Evolutionary conservation across 2,329 filamentous ascomycete genomes (phyloP), one percentile per base, ranked within the genome.

Genomic region (Fusarium fujikuroi): DNA sequence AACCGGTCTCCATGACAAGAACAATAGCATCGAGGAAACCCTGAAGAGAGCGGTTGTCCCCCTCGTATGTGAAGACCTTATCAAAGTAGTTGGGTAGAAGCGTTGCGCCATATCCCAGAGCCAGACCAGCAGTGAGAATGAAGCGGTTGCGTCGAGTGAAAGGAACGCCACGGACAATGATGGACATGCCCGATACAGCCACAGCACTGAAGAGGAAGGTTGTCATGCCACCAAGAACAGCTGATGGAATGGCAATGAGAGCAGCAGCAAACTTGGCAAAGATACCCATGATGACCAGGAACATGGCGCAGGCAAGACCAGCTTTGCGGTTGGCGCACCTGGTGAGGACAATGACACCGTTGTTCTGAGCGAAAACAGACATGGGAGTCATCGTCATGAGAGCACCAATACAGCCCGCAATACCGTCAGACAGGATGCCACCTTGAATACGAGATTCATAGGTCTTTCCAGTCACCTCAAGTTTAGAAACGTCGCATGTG

Each of bases 141-240:
- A 96, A 96, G 30, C 94, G 88, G 76, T 93, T 95, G 58, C 94
- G 90, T 42, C 93, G 89, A n/a, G 89, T 94, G 79, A 95, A 95
- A 0, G 89, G 87, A 5, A 93, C 89, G 40, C 88, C 88, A 23
- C 89, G 89, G 7, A 89, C 86, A 70, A 96, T 91, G 75, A 96
- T 95, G 54, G 92, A 88, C 69, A 96, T 89, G 75, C 94, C 94
- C 0, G 91, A 93, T 3, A 94, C 91, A 4, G 92, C 90, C 10
- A 96, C 93, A 8, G 92, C 89, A 66, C 87, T 88, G 83, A 95
- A 96, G 28, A 96, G 87, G 81, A 96, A 96, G 1, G 93, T 94
- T 0, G 93, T 92, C 91, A 93, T 93, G 53, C 91, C 91, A 42
- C 90, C 91, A 5, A 92, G 85, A 3, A 92, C 90, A 2, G 89